Evolutionary conservation across 148 eudicot species (phyloP).

Genomic region (Vaccinium myrtillus): DNA sequence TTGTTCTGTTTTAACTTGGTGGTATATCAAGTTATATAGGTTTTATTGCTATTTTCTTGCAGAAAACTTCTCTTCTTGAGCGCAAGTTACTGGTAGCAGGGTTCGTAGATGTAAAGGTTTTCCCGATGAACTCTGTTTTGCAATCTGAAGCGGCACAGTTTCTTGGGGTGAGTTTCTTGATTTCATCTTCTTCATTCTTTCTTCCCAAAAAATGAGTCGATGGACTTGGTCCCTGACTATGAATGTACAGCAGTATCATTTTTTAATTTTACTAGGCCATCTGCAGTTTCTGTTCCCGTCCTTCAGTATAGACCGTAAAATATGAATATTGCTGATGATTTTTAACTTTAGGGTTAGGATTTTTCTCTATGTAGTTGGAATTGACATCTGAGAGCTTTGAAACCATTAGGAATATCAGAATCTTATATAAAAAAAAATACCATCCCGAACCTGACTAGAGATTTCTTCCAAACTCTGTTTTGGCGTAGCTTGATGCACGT

Average conservation of each 20-base stretch:
- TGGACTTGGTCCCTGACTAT: background rate
- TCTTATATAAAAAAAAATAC: background rate
- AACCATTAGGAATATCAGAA: conserved; percentile 5
- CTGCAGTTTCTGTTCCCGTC: background rate
- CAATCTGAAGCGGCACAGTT: conserved; percentile 39
- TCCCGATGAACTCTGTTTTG: conserved; percentile 25
- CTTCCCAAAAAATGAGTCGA: background rate
- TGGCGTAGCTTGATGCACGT: background rate
- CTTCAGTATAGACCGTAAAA: background rate
- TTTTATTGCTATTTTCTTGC: conserved; percentile 18
- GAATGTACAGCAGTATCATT: background rate
- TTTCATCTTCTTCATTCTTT: background rate
- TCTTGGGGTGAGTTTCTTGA: conserved; percentile 40
- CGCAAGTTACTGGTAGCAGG: conserved; percentile 76
- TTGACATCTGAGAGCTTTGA: background rate
- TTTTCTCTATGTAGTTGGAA: background rate
- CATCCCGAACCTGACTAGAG: background rate
- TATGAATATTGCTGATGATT: background rate
- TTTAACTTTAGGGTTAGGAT: background rate
- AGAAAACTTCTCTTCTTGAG: conserved; percentile 56
- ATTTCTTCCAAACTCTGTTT: background rate
- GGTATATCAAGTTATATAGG: conserved; percentile 5
- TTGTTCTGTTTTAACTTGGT: background rate
- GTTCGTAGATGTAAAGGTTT: conserved; percentile 54
- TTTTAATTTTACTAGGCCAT: background rate